Evolutionary conservation across 2,329 filamentous ascomycete genomes (phyloP), one percentile per base, ranked within the genome.

Genomic region (Coniella lustricola): DNA sequence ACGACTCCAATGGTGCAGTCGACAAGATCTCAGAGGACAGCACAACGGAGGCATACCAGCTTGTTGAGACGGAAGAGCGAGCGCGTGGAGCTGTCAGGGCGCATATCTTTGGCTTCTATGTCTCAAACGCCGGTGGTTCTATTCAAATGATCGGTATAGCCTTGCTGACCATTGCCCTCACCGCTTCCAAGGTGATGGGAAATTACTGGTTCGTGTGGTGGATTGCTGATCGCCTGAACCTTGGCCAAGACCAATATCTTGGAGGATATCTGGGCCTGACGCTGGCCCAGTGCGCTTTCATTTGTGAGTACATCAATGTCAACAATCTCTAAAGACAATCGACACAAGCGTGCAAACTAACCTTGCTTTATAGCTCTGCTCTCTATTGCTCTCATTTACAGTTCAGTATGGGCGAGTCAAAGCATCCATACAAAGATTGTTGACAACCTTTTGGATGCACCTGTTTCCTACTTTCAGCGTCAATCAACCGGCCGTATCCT

Each of bases 191-290:
- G 17, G 34, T 38, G 7, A 18, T 46, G 3, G 22, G 21, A 9
- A 46, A 18, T 22, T 46, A 46, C 25, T 46, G 44, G 44, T 39
- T 46, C 37, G 34, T 46, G 3, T 46, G 44, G 44, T 46, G 44
- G 44, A 46, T 39, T 17, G 16, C 21, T 36, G 33, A 32, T 17
- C 17, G 18, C 10, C 34, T 46, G 21, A 16, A 17, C 13, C 35
- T 46, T 31, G n/a, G 21, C 13, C 44, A 46, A 22, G 34, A 32
- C 20, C 44, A 46, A 39, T 46, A 46, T 17, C 44, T 46, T 12
- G 25, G 33, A 16, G 44, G 44, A 5, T 46, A 38, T 21, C 20
- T 46, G 5, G 44, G 44, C 4, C 34, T 46, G 13, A 46, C 33
- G 10, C 12, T 46, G n/a, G 22, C 29, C 4, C 12, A 12, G 21